Evolutionary conservation across 192 early-diverging fungal species (phyloP).

Genomic region (Coemansia sp.): DNA sequence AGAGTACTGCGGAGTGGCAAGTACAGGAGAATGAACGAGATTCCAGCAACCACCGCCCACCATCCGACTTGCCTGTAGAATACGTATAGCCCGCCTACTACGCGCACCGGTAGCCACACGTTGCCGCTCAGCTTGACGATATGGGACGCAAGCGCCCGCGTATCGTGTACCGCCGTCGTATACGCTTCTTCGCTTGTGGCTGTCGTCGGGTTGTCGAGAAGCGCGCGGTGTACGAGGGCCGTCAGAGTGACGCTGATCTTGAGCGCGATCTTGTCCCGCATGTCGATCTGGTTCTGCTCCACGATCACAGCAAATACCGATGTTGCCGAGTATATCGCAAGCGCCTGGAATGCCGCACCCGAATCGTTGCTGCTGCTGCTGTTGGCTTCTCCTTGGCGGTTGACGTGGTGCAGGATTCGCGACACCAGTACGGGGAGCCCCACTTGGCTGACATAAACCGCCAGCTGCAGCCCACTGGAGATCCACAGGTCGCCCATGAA

Average conservation of each 20-base stretch:
- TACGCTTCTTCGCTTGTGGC: neutral
- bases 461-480: slow-evolving; percentile 21
- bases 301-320: slow-evolving; percentile 1
- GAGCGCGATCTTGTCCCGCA: slow-evolving; percentile 22
- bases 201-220: neutral
- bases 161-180: slow-evolving; percentile 5
- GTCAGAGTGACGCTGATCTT: slow-evolving; percentile 24
- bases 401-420: slow-evolving; percentile 21
- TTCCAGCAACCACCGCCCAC: slow-evolving; percentile 30
- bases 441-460: slow-evolving; percentile 22
- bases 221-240: slow-evolving; percentile 19
- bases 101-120: slow-evolving; percentile 32
- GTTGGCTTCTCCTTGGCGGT: neutral
- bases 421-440: slow-evolving; percentile 21
- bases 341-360: neutral
- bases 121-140: slow-evolving; percentile 9
- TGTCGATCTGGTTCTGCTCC: slow-evolving; percentile 49
- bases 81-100: slow-evolving; percentile 17
- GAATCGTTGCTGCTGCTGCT: neutral
- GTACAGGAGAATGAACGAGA: slow-evolving; percentile 20
- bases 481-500: slow-evolving; percentile 20
- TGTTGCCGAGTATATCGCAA: slow-evolving; percentile 5
- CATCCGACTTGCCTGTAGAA: slow-evolving; percentile 41
- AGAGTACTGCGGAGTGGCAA: slow-evolving; percentile 28
- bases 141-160: slow-evolving; percentile 18